phyloP scores from a whole-genome alignment of 805 yeast species.

The Kregervanrija delftensis region DNA sequence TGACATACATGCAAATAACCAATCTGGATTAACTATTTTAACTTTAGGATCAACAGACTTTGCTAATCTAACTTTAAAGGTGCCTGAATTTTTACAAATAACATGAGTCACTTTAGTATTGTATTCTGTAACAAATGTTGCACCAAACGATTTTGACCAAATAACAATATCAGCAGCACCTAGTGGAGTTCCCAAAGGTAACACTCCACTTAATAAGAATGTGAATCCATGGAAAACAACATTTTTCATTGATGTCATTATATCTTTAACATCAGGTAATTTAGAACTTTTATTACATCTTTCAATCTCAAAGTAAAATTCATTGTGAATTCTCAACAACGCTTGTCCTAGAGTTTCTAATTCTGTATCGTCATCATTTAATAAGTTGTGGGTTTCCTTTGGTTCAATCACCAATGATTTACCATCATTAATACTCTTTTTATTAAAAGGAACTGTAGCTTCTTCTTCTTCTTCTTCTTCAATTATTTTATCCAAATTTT shows the following conservation, averaged over 20 bases:
- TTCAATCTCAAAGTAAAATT: conserved; percentile 51
- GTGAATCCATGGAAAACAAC: conserved; percentile 61
- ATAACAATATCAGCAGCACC: conserved; percentile 80
- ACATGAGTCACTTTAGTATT: conserved; percentile 78
- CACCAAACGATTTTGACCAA: conserved; percentile 93
- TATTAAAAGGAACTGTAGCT: neutral
- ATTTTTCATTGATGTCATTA: conserved; percentile 69
- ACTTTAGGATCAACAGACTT: conserved; percentile 51
- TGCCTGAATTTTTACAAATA: conserved; percentile 71
- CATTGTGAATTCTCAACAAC: conserved; percentile 54
- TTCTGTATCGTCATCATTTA: conserved; percentile 79
- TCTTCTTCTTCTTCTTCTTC: conserved; percentile 27
- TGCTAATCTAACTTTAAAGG: conserved; percentile 81
- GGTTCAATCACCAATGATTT: conserved; percentile 7
- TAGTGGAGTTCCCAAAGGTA: conserved; percentile 73
- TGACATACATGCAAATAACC: conserved; percentile 84
- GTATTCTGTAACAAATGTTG: conserved; percentile 67
- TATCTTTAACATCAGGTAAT: conserved; percentile 56
- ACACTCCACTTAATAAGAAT: conserved; percentile 80
- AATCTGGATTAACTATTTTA: conserved; percentile 81
- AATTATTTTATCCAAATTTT: conserved; percentile 51
- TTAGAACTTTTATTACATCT: conserved; percentile 8
- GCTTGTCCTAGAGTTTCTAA: conserved; percentile 56
- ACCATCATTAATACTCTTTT: neutral
- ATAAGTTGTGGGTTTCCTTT: conserved; percentile 38